Evolutionary conservation across 2,329 filamentous ascomycete genomes (phyloP).

Genomic region (Colletotrichum liriopes): DNA sequence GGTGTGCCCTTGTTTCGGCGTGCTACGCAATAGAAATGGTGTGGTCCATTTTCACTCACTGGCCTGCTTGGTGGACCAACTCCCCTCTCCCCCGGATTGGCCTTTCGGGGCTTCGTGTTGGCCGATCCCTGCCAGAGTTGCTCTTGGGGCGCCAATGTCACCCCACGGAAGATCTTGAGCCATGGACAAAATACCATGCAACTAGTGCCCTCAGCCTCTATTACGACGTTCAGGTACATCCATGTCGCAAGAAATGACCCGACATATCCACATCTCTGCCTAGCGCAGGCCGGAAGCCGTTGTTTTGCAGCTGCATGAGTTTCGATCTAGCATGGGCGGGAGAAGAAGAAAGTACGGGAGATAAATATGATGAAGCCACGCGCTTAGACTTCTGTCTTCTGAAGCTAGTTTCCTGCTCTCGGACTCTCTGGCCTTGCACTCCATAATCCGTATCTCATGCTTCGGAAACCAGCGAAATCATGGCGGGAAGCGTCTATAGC

Average conservation of each 20-base stretch:
- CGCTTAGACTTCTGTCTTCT: not conserved
- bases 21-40: conserved; percentile 10
- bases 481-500: not conserved
- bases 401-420: not conserved
- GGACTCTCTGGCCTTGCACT: not conserved
- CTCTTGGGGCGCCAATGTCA: conserved; percentile 12
- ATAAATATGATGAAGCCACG: not conserved
- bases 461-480: not conserved
- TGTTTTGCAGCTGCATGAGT: not conserved
- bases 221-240: conserved; percentile 23
- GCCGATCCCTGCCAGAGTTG: conserved; percentile 12
- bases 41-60: not conserved
- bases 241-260: conserved; percentile 15
- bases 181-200: not conserved
- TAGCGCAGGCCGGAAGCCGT: not conserved
- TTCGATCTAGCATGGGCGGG: not conserved
- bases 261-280: not conserved
- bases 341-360: not conserved
- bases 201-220: conserved; percentile 23
- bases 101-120: not conserved
- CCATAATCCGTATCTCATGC: not conserved
- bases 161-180: conserved; percentile 11
- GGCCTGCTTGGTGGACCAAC: not conserved
- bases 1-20: not conserved
- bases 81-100: conserved; percentile 17